Base-by-base conservation (phyloP, 1,139 yeast species). In the Protomyces inouyei region DNA sequence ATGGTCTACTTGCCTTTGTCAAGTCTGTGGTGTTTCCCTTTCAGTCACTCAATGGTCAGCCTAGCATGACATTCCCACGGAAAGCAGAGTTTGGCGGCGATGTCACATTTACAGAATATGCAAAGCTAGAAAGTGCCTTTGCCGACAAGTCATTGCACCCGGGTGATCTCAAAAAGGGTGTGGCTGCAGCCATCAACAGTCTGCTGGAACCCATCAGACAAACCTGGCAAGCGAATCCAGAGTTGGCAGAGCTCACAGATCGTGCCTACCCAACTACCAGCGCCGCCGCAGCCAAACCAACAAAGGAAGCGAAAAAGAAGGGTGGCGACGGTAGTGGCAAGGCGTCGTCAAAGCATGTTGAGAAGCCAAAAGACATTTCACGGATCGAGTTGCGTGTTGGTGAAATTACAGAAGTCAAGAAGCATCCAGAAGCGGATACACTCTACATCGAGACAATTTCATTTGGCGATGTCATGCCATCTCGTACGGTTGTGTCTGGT, bases 71-170 rank as follows among this genome's bases (percentile, higher is more conserved):
- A 78, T 85, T 95, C 71, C 85, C 87, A 73, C 87, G 98, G 77
- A 98, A 97, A 55, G 98, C 93, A 74, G 87, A 93, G 78, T 95
- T 89, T 76, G 98, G 99, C 71, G 99, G 98, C 61, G 87, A 95
- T 70, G 80, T 93, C 66, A 80, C 86, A 57, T 95, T 84, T 81
- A 75, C 75, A 57, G 81, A 88, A 32, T 79, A 89, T 70, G 91
- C 83, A n/a, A 80, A 83, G 43, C 79, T 93, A 72, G 86, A 87
- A 75, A 77, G 79, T 48, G 97, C 87, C 71, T 95, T 82, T 76
- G 85, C 82, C 57, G 80, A 82, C 35, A 88, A 86, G 72, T 83
- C 83, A 73, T 82, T 95, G 73, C 83, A 95, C 55, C 98, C 99
- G 40, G 95, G 91, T 52, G 99, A 95, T 76, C 84, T 95, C 76